These are phyloP conservation scores for Serendipita sp. DNA, from an alignment of 768 basidiomycete genomes.

Conservation along the genomic window DNA sequence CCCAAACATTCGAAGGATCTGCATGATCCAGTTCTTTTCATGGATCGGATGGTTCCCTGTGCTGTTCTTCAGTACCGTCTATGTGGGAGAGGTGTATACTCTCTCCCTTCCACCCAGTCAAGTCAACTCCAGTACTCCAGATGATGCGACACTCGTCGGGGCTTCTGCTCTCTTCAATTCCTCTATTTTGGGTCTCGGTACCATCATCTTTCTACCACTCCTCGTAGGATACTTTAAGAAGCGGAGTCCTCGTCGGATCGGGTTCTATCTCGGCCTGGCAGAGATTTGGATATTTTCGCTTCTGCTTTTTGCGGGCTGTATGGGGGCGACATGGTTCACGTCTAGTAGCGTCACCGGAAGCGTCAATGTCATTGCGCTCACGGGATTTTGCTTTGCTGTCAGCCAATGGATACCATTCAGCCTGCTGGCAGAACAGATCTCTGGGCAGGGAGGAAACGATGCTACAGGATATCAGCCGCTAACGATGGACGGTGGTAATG, in stretches of 20 bases:
- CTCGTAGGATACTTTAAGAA: conserved; percentile 20
- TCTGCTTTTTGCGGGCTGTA: conserved; percentile 53
- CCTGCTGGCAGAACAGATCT: conserved; percentile 33
- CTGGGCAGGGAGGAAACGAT: background rate
- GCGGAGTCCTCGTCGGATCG: conserved; percentile 16
- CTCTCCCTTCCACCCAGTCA: too few species aligned
- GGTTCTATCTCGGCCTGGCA: conserved; percentile 40
- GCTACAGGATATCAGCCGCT: background rate
- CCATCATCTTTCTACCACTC: conserved; percentile 57
- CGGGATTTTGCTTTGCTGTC: conserved; percentile 88
- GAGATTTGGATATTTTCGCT: conserved; percentile 73
- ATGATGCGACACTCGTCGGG: conserved; percentile 67
- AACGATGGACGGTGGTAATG: background rate
- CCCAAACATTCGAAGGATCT: conserved; percentile 60
- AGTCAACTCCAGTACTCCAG: conserved; percentile 24
- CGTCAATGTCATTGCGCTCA: conserved; percentile 48
- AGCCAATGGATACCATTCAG: conserved; percentile 89
- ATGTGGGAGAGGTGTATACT: conserved; percentile 67
- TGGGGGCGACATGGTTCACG: conserved; percentile 74
- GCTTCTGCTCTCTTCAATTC: conserved; percentile 71
- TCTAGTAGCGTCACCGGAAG: conserved; percentile 57
- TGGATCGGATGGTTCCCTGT: conserved; percentile 91
- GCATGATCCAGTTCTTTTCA: conserved; percentile 69
- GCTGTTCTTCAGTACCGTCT: conserved; percentile 75
- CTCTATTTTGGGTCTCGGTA: conserved; percentile 47